These are phyloP conservation scores for Trichoderma sp. DNA, from an alignment of 2,329 filamentous ascomycete genomes.

Conservation along the genomic window DNA sequence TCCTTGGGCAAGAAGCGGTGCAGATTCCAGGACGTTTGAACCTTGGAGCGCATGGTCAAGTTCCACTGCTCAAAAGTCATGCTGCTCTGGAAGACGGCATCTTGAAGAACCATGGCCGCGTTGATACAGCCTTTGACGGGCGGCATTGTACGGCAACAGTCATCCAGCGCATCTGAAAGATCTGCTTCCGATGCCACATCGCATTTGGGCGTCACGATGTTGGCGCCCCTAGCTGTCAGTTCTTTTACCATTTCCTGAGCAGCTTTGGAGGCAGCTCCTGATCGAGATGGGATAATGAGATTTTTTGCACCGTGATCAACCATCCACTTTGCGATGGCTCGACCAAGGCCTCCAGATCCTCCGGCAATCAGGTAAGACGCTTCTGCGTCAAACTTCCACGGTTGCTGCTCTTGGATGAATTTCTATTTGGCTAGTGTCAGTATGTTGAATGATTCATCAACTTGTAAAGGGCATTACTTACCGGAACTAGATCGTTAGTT, in stretches of 20 bases:
- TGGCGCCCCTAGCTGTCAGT: constrained; percentile 21
- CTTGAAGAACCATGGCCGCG: constrained; percentile 40
- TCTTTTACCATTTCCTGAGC: constrained; percentile 32
- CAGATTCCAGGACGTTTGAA: constrained; percentile 39
- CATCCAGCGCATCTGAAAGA: constrained; percentile 22
- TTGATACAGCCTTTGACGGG: constrained; percentile 38
- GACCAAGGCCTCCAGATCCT: constrained; percentile 35
- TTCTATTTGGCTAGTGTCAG: constrained; percentile 9
- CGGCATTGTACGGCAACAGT: constrained; percentile 29
- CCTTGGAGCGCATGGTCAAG: constrained; percentile 40
- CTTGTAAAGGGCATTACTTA: constrained; percentile 9
- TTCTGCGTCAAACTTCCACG: constrained; percentile 17
- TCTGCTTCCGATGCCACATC: constrained; percentile 28
- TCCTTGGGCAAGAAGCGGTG: constrained; percentile 31
- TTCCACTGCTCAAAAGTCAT: constrained; percentile 37
- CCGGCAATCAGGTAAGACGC: constrained; percentile 35
- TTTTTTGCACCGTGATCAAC: constrained; percentile 32
- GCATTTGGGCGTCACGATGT: constrained; percentile 29
- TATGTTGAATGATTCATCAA: not conserved
- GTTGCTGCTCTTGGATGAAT: not conserved
- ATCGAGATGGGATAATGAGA: constrained; percentile 40
- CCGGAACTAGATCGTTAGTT: constrained; percentile 10
- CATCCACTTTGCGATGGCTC: constrained; percentile 32
- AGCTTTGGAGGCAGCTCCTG: constrained; percentile 31
- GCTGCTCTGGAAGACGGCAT: constrained; percentile 37